phyloP scores from a whole-genome alignment of 1,284 basidiomycete species.

The Gastroboletus turbinatus region DNA sequence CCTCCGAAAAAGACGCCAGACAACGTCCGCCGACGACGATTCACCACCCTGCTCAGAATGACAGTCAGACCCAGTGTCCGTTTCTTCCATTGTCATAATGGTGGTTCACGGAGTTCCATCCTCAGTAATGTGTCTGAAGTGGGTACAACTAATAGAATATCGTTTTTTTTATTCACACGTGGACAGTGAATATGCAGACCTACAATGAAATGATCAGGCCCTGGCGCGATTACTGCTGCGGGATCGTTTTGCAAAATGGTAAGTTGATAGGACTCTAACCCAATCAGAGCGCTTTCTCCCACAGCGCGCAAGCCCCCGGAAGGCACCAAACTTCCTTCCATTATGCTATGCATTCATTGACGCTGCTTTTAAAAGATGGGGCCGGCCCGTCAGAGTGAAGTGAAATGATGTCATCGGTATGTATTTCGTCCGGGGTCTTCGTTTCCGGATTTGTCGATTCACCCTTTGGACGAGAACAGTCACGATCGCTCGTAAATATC shows the following conservation, averaged over 20 bases:
- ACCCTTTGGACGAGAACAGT: too few species aligned
- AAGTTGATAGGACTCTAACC: not conserved
- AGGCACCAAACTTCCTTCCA: not conserved
- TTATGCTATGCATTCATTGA: not conserved
- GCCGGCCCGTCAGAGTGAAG: not conserved
- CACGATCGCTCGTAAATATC: too few species aligned
- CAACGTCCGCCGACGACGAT: not conserved
- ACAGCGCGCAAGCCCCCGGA: not conserved
- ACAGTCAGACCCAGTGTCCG: too few species aligned
- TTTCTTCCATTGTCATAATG: not conserved
- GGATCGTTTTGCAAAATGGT: too few species aligned
- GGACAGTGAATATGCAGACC: not conserved
- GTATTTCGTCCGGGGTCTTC: not conserved
- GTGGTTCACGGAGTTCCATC: not conserved
- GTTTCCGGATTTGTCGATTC: not conserved
- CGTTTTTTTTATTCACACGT: not conserved
- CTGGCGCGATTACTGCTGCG: too few species aligned
- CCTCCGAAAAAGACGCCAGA: not conserved
- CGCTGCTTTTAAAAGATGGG: not conserved
- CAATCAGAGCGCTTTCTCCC: not conserved
- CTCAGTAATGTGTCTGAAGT: too few species aligned
- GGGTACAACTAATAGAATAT: not conserved
- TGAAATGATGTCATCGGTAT: not conserved
- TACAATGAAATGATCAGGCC: too few species aligned
- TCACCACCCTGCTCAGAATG: not conserved